phyloP scores from a whole-genome alignment of 2,329 filamentous ascomycete species.

The Beauveria rudraprayagi region DNA sequence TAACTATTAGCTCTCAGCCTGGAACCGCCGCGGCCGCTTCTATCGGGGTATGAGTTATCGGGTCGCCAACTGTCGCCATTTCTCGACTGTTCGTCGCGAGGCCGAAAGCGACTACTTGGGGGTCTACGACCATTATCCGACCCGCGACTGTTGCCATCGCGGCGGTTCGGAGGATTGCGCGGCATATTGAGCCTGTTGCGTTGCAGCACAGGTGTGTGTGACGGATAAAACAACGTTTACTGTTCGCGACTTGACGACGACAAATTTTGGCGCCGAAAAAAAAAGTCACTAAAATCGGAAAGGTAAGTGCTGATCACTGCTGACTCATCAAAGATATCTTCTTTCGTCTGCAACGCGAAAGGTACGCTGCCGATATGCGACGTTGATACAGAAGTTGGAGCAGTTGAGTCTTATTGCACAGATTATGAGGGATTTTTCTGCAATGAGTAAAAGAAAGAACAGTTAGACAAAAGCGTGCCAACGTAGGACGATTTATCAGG shows the following conservation, averaged over 20 bases:
- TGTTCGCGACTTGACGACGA: not conserved
- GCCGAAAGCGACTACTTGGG: not conserved
- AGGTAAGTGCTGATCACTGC: conserved; percentile 3
- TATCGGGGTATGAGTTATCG: conserved; percentile 1
- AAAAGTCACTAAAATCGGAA: not conserved
- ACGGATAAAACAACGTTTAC: not conserved
- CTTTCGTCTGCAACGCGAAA: not conserved
- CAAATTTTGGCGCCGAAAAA: not conserved
- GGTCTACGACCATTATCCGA: conserved; percentile 2
- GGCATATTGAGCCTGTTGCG: conserved; percentile 1
- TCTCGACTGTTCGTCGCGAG: not conserved
- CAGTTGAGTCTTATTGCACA: too few relatives aligned
- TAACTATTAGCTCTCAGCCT: not conserved
- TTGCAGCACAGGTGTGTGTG: not conserved
- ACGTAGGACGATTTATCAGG: not conserved
- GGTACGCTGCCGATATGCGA: too few relatives aligned
- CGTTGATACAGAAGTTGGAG: too few relatives aligned
- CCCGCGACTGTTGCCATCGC: not conserved
- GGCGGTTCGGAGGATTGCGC: conserved; percentile 6
- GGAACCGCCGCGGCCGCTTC: not conserved
- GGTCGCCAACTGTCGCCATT: conserved; percentile 12
- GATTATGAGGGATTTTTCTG: too few relatives aligned
- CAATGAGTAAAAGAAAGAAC: not conserved
- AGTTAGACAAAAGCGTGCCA: not conserved
- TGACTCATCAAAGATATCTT: not conserved